Percentiles rank a stretch among this genome's conserved stretches.
These are phyloP conservation scores for Penicillium sp. DNA, from an alignment of 2,329 filamentous ascomycete species.

Conservation along the genomic window DNA sequence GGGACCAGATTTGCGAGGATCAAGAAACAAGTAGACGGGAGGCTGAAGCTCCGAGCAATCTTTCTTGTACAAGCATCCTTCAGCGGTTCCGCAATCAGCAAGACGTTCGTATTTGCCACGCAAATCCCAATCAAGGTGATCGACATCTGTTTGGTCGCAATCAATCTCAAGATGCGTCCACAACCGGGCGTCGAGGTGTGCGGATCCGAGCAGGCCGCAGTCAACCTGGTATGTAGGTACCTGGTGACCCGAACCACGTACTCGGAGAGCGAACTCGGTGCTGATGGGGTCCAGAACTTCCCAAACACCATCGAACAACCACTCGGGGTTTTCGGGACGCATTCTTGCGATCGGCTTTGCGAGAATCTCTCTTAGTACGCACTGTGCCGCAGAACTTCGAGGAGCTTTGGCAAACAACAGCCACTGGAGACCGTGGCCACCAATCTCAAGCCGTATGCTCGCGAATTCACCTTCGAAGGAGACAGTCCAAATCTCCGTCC, in stretches of 20 bases:
- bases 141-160: slow-evolving; percentile 28
- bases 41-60: not conserved
- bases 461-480: slow-evolving; percentile 29
- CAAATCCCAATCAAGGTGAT: slow-evolving; percentile 41
- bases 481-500: slow-evolving; percentile 34
- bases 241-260: slow-evolving; percentile 24
- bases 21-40: slow-evolving; percentile 59
- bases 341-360: slow-evolving; percentile 52
- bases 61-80: slow-evolving; percentile 55
- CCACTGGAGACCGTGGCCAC: slow-evolving; percentile 43
- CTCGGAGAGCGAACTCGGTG: slow-evolving; percentile 32
- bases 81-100: slow-evolving; percentile 60
- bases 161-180: slow-evolving; percentile 47
- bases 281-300: slow-evolving; percentile 46
- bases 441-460: slow-evolving; percentile 29
- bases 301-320: slow-evolving; percentile 46
- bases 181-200: slow-evolving; percentile 44
- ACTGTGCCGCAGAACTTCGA: slow-evolving; percentile 38
- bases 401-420: slow-evolving; percentile 50
- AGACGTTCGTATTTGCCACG: slow-evolving; percentile 54
- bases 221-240: slow-evolving; percentile 41
- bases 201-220: slow-evolving; percentile 41
- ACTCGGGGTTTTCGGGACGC: slow-evolving; percentile 28
- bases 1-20: slow-evolving; percentile 53
- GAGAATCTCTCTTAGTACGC: slow-evolving; percentile 44